Percentiles rank a stretch among this genome's conserved stretches.
Conservation (phyloP, 2,329 filamentous ascomycete genomes). For the Pestalotiopsis sp. region DNA sequence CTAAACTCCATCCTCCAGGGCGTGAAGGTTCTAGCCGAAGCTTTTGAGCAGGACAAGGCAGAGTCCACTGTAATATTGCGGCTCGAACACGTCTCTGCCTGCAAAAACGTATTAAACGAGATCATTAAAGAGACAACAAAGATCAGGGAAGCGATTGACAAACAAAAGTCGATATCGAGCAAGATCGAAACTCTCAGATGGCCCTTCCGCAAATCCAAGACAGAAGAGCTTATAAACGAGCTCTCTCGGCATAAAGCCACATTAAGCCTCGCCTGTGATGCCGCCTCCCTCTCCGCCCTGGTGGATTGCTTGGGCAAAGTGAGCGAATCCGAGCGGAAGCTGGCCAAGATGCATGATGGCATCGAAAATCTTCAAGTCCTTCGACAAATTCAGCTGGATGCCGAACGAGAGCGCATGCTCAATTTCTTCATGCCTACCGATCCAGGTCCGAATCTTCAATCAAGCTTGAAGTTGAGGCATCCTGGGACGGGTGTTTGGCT, state of each 20-base stretch:
- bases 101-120: background rate
- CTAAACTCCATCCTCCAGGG: background rate
- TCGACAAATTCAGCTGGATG: background rate
- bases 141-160: background rate
- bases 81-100: background rate
- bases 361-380: background rate
- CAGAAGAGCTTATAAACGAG: background rate
- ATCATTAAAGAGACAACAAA: background rate
- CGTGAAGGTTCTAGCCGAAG: background rate
- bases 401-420: background rate
- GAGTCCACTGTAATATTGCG: background rate
- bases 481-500: background rate
- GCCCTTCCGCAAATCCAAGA: background rate
- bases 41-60: background rate
- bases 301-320: background rate
- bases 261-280: background rate
- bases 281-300: background rate
- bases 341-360: background rate
- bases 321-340: too few species aligned
- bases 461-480: background rate
- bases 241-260: background rate
- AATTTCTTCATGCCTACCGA: background rate
- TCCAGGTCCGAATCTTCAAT: background rate
- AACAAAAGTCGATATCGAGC: background rate
- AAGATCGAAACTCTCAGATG: background rate